Evolutionary conservation across 352 stramenopile species (phyloP).

Genomic region (Globisporangium okanoganense): DNA sequence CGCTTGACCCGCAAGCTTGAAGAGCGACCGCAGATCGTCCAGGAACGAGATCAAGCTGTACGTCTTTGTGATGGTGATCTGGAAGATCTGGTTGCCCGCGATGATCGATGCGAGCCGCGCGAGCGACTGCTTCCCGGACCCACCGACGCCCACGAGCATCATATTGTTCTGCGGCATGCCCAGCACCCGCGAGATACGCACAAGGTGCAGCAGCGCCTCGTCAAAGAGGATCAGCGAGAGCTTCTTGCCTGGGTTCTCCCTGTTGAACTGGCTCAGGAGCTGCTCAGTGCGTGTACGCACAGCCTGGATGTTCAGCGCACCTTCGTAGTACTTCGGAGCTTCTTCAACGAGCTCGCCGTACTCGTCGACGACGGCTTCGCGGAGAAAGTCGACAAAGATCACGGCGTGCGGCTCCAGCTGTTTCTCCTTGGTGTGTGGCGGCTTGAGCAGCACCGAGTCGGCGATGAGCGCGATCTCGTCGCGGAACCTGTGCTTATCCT

Average conservation of each 20-base stretch:
- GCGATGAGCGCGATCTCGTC: conserved; percentile 47
- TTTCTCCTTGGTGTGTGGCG: conserved; percentile 23
- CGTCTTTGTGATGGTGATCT: conserved; percentile 86
- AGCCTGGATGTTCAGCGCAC: conserved; percentile 32
- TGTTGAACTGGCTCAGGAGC: conserved; percentile 79
- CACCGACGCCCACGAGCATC: conserved; percentile 89
- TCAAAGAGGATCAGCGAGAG: conserved; percentile 90
- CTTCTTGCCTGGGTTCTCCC: conserved; percentile 60
- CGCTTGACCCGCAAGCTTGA: conserved; percentile 77
- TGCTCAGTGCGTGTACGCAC: conserved; percentile 55
- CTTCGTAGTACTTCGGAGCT: conserved; percentile 82
- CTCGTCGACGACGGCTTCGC: conserved; percentile 79
- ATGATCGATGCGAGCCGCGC: conserved; percentile 79
- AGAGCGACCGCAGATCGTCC: conserved; percentile 82
- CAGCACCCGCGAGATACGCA: conserved; percentile 79
- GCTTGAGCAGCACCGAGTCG: conserved; percentile 39
- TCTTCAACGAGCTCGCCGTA: conserved; percentile 75
- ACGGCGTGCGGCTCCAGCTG: conserved; percentile 7
- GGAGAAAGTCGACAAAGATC: conserved; percentile 86
- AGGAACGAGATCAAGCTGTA: conserved; percentile 86
- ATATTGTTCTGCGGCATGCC: conserved; percentile 83
- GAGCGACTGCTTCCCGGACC: conserved; percentile 86
- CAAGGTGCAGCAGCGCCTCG: conserved; percentile 83
- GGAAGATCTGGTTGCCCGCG: conserved; percentile 70
- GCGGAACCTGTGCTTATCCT: conserved; percentile 69